Conservation (phyloP, 2,329 filamentous ascomycete genomes). For the Microsporum audouinii region DNA sequence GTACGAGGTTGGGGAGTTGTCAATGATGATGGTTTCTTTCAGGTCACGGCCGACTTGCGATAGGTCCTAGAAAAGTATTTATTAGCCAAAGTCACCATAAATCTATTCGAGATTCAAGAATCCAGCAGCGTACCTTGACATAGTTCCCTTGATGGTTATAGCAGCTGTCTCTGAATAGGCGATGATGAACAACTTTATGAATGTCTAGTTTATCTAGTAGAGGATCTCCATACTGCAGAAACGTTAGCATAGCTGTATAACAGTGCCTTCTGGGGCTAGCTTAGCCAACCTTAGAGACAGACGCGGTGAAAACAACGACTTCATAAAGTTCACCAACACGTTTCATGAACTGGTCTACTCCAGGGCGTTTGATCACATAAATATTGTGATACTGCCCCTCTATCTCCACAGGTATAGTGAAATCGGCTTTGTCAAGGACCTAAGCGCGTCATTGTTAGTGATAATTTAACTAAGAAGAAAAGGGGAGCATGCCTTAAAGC, state of each 20-base stretch:
- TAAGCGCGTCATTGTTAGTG: constrained; percentile 30
- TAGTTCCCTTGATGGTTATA: constrained; percentile 99
- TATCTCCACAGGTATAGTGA: constrained; percentile 97
- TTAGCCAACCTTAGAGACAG: constrained; percentile 74
- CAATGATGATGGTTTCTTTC: constrained; percentile 97
- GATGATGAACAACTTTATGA: constrained; percentile 89
- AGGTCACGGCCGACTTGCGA: constrained; percentile 93
- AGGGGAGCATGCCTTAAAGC: constrained; percentile 67
- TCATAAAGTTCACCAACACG: constrained; percentile 94
- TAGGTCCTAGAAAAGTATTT: constrained; percentile 50
- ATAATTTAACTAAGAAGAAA: constrained; percentile 9
- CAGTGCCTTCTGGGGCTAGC: constrained; percentile 5
- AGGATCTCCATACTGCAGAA: constrained; percentile 75
- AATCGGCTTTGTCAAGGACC: constrained; percentile 96
- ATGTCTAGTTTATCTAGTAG: constrained; percentile 94
- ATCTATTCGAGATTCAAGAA: not conserved
- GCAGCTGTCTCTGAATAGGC: constrained; percentile 94
- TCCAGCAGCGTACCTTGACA: constrained; percentile 55
- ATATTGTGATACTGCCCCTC: constrained; percentile 99
- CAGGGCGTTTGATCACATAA: constrained; percentile 98
- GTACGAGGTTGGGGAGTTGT: constrained; percentile 98
- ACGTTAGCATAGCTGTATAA: constrained; percentile 5
- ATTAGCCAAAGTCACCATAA: too few species aligned
- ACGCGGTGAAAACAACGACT: constrained; percentile 96
- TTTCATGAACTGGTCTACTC: constrained; percentile 98